Percentiles rank a stretch among this genome's conserved stretches.
Evolutionary conservation across 139 green algal genomes (phyloP).

Genomic region (Chlamydomonas eustigma): DNA sequence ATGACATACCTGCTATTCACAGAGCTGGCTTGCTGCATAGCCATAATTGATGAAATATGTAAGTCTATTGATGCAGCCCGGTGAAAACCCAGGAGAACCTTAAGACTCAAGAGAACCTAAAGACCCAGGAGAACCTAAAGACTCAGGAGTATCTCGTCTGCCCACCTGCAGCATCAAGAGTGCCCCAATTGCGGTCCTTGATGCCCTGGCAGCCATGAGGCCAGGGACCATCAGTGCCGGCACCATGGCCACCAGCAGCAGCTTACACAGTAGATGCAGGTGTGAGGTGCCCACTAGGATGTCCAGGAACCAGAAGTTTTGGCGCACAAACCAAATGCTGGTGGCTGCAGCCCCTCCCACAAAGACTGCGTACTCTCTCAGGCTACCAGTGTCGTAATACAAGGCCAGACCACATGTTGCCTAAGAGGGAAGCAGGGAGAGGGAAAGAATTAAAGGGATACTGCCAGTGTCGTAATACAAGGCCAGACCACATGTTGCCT

Average conservation of each 20-base stretch:
- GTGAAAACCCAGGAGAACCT: too few relatives aligned
- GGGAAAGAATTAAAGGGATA: too few relatives aligned
- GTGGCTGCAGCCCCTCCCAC: constrained; percentile 51
- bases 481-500: constrained; percentile 67
- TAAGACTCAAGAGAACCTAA: too few relatives aligned
- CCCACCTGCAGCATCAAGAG: constrained; percentile 46
- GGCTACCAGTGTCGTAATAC: constrained; percentile 66
- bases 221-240: constrained; percentile 72
- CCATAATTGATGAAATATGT: too few relatives aligned
- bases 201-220: constrained; percentile 34
- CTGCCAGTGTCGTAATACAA: constrained; percentile 73
- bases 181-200: background rate
- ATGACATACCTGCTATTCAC: too few relatives aligned
- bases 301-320: constrained; percentile 74
- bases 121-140: too few relatives aligned
- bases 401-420: constrained; percentile 75
- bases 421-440: too few relatives aligned
- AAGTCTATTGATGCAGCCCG: too few relatives aligned
- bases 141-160: background rate
- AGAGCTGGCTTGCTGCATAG: too few relatives aligned
- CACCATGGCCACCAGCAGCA: constrained; percentile 63
- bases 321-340: constrained; percentile 31
- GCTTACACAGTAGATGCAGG: constrained; percentile 64
- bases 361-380: constrained; percentile 82
- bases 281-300: constrained; percentile 53